Percentiles rank a stretch among this genome's conserved stretches.
Evolutionary conservation across 495 filamentous ascomycete species (phyloP).

Genomic region (Stereocaulon alpinum): DNA sequence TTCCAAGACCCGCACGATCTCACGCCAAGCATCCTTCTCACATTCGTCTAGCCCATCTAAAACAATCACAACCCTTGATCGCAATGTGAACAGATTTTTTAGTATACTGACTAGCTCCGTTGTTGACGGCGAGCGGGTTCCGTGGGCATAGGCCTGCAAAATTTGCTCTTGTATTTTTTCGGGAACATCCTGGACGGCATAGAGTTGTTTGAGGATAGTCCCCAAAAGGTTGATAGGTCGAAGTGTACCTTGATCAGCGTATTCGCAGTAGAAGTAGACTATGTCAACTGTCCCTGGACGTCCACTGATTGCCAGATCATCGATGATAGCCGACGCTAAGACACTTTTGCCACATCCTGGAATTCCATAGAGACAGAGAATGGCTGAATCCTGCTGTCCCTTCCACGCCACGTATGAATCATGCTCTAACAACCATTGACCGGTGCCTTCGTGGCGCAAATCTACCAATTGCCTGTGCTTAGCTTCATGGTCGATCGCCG

Average conservation of each 20-base stretch:
- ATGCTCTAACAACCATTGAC: constrained; percentile 15
- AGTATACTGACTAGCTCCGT: neutral
- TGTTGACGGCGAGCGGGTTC: neutral
- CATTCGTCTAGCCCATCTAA: constrained; percentile 25
- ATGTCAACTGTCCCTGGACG: neutral
- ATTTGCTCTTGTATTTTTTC: neutral
- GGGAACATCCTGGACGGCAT: neutral
- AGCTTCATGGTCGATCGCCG: constrained; percentile 9
- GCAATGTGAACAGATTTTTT: neutral
- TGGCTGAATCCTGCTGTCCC: neutral
- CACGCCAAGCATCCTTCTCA: constrained; percentile 9
- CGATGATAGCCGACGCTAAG: constrained; percentile 11
- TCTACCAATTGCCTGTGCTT: constrained; percentile 13
- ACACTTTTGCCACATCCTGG: constrained; percentile 24
- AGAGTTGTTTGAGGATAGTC: constrained; percentile 21
- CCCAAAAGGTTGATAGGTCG: constrained; percentile 13
- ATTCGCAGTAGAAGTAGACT: constrained; percentile 23
- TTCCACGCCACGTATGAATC: constrained; percentile 14
- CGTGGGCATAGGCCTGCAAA: neutral
- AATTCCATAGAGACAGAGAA: constrained; percentile 22
- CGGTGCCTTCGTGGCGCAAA: constrained; percentile 14
- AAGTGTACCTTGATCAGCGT: constrained; percentile 16
- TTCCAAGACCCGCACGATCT: constrained; percentile 2
- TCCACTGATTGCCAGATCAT: neutral
- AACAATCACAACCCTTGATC: constrained; percentile 5